phyloP scores from a whole-genome alignment of 192 early-diverging fungal genomes.

The Thamnidium elegans region DNA sequence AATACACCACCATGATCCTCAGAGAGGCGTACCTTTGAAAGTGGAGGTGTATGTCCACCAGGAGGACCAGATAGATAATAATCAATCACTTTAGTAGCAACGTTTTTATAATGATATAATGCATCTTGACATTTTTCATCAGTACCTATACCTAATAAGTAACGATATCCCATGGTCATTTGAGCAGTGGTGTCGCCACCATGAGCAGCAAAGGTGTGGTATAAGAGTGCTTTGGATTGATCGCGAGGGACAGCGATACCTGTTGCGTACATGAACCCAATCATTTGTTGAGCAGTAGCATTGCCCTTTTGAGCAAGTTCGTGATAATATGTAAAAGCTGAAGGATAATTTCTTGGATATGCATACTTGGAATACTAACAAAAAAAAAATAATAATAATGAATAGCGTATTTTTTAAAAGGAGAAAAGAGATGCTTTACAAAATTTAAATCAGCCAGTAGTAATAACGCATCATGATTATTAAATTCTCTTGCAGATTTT shows the following conservation, averaged over 20 bases:
- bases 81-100: constrained; percentile 74
- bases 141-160: constrained; percentile 78
- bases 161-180: constrained; percentile 83
- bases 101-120: constrained; percentile 71
- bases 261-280: constrained; percentile 90
- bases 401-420: constrained; percentile 5
- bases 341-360: constrained; percentile 49
- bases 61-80: constrained; percentile 76
- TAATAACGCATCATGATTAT: constrained; percentile 56
- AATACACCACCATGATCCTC: constrained; percentile 83
- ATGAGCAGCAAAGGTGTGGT: constrained; percentile 80
- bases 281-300: constrained; percentile 81
- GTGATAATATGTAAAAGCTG: constrained; percentile 65
- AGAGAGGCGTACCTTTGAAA: constrained; percentile 62
- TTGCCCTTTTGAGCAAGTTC: constrained; percentile 69
- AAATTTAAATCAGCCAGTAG: constrained; percentile 71
- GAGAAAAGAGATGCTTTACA: constrained; percentile 34
- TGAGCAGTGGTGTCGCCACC: constrained; percentile 72
- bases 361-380: constrained; percentile 59
- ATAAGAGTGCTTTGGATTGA: constrained; percentile 71
- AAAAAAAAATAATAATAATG: constrained; percentile 1
- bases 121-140: constrained; percentile 76
- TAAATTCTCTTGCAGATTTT: constrained; percentile 43
- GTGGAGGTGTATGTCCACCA: constrained; percentile 71
- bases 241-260: constrained; percentile 75